A percentile compares a stretch with the other conserved stretches of the same genome.
phyloP scores from a whole-genome alignment of 257 asterid genomes.

The Eucommia ulmoides region DNA sequence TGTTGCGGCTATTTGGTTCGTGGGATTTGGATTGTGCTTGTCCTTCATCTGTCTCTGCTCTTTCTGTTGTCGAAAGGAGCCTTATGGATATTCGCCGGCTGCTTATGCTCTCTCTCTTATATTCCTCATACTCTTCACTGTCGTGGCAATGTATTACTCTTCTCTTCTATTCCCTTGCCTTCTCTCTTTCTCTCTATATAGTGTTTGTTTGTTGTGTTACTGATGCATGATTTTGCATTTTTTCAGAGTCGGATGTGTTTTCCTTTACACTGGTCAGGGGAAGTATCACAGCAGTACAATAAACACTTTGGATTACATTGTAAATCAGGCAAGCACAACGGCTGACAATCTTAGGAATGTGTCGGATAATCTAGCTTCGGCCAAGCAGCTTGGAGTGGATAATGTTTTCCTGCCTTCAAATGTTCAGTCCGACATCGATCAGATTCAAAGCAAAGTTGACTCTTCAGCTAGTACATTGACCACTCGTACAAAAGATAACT shows the following conservation, averaged over 20 bases:
- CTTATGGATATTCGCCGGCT: too few species aligned
- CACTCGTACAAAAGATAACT: slow-evolving; percentile 7
- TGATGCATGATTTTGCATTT: too few species aligned
- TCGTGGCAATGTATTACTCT: too few species aligned
- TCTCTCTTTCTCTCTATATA: too few species aligned
- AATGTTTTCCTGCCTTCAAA: slow-evolving; percentile 9
- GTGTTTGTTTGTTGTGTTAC: too few species aligned
- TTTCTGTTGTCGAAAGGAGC: too few species aligned
- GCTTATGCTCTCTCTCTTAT: too few species aligned
- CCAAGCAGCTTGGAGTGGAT: slow-evolving; percentile 13
- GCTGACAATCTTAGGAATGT: slow-evolving; percentile 15
- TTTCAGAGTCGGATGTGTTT: slow-evolving; percentile 10
- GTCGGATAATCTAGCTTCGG: slow-evolving; percentile 14
- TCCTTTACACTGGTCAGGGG: slow-evolving; percentile 16
- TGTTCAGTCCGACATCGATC: slow-evolving; percentile 6
- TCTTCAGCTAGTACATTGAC: slow-evolving; percentile 3
- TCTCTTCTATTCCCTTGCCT: too few species aligned
- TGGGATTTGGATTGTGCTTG: too few species aligned
- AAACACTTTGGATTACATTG: slow-evolving; percentile 11
- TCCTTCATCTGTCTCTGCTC: too few species aligned
- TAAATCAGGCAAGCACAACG: slow-evolving; percentile 16
- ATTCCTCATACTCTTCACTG: too few species aligned
- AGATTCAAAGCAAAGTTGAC: neutral
- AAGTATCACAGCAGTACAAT: slow-evolving; percentile 23
- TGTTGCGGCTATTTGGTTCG: too few species aligned